phyloP scores from a whole-genome alignment of 345 rosid species.

The Lepidium africanum region DNA sequence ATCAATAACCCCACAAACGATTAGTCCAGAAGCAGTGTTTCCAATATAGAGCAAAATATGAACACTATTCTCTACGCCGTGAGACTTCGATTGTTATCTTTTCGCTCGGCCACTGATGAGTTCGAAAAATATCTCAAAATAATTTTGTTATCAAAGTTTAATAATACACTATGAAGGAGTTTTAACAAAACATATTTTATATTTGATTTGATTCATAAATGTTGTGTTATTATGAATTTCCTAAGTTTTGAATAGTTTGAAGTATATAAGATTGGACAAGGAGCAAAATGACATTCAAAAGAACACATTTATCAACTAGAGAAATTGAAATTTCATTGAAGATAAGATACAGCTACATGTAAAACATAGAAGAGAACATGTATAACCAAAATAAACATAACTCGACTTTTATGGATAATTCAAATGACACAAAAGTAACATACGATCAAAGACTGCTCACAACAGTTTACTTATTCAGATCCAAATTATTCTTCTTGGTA shows the following conservation, averaged over 20 bases:
- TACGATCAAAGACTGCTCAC: background rate
- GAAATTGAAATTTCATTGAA: background rate
- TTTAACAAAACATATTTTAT: no score
- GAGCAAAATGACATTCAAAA: background rate
- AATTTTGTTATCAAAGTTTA: no score
- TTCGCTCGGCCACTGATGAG: no score
- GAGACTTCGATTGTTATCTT: no score
- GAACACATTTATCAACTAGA: background rate
- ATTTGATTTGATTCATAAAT: background rate
- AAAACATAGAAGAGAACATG: background rate
- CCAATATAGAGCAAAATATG: no score
- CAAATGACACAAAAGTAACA: background rate
- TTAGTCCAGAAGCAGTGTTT: no score
- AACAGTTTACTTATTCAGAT: conserved; percentile 1
- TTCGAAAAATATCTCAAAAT: no score
- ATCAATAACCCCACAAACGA: no score
- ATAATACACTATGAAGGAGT: no score
- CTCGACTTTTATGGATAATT: background rate
- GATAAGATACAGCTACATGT: background rate
- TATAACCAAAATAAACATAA: background rate
- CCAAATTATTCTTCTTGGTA: background rate
- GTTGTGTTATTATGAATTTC: background rate
- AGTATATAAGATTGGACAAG: background rate
- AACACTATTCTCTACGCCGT: no score
- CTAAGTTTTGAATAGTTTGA: background rate